Evolutionary conservation across 345 rosid species (phyloP).

Genomic region (Eucalyptus virginea): DNA sequence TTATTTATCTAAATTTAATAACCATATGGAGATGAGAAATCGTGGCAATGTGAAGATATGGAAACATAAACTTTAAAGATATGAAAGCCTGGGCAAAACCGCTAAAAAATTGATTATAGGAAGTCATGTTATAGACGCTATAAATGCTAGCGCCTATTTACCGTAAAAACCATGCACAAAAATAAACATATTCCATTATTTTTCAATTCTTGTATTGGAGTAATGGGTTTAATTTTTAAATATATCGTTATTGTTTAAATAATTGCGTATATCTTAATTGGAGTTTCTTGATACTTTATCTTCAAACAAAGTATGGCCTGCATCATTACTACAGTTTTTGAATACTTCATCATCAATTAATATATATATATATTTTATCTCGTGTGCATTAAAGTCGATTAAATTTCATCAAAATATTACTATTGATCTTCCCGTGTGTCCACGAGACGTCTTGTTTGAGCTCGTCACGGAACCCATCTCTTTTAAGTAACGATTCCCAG

Average conservation of each 20-base stretch:
- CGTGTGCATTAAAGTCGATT: accelerated
- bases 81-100: not conserved
- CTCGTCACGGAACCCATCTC: accelerated
- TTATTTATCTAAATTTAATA: not conserved
- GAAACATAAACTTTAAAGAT: not conserved
- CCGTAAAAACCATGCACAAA: not conserved
- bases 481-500: not conserved
- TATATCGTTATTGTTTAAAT: not conserved
- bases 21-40: accelerated
- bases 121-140: not conserved
- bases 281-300: not conserved
- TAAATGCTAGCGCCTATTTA: not conserved
- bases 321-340: not conserved
- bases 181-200: not conserved
- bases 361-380: not conserved
- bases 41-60: accelerated
- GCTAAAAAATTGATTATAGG: not conserved
- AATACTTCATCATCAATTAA: not conserved
- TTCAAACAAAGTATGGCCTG: not conserved
- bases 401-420: not conserved
- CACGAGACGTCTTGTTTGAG: too few species aligned
- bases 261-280: accelerated
- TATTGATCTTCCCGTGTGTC: not conserved
- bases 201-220: not conserved
- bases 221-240: not conserved